Conservation (phyloP, 2,329 filamentous ascomycete genomes). For the Talaromyces marneffei region DNA sequence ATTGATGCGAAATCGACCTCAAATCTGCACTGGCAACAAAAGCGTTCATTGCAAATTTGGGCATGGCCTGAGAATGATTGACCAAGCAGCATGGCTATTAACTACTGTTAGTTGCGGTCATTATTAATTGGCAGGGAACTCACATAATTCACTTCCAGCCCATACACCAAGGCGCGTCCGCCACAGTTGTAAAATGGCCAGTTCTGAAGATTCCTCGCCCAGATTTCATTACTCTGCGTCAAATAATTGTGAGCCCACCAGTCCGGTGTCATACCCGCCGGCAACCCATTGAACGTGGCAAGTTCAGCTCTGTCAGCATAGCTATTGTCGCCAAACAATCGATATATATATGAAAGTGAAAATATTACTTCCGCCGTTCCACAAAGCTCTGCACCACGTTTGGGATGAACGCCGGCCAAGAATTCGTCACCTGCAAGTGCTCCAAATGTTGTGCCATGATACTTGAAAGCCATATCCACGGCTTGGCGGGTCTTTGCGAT, state of each 20-base stretch:
- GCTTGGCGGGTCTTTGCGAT: constrained; percentile 9
- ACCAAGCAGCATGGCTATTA: constrained; percentile 15
- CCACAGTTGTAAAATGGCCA: constrained; percentile 15
- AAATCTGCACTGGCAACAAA: constrained; percentile 13
- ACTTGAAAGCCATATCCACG: constrained; percentile 14
- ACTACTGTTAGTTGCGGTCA: background rate
- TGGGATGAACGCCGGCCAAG: constrained; percentile 13
- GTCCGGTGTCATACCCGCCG: constrained; percentile 11
- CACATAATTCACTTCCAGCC: constrained; percentile 14
- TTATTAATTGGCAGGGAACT: background rate
- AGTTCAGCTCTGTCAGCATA: constrained; percentile 13
- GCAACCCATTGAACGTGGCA: constrained; percentile 12
- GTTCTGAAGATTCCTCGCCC: constrained; percentile 11
- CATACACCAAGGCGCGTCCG: constrained; percentile 12
- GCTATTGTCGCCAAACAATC: constrained; percentile 11
- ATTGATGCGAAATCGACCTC: constrained; percentile 11
- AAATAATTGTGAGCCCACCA: constrained; percentile 15
- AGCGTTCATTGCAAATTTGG: constrained; percentile 14
- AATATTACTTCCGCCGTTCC: constrained; percentile 14
- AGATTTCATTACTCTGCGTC: constrained; percentile 12
- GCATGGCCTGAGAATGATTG: constrained; percentile 13
- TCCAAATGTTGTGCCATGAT: constrained; percentile 14
- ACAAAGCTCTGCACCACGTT: constrained; percentile 13
- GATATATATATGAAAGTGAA: constrained; percentile 15
- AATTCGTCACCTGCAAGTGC: constrained; percentile 14